Evolutionary conservation across 257 asterid species (phyloP).

Genomic region (Leptodermis oblonga): DNA sequence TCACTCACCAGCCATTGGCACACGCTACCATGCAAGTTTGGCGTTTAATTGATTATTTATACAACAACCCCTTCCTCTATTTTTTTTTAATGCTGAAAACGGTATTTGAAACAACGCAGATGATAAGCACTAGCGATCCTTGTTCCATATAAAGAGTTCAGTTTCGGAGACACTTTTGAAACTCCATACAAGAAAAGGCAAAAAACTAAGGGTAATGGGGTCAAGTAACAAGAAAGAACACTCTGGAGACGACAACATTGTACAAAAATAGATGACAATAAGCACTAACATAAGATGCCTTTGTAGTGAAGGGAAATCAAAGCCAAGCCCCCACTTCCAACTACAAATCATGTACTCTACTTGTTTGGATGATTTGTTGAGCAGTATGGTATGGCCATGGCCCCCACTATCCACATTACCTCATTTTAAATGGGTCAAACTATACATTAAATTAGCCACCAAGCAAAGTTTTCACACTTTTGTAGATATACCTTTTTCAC

Average conservation of each 20-base stretch:
- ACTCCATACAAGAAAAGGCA: not conserved
- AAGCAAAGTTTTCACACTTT: constrained; percentile 15
- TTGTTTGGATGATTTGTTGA: constrained; percentile 8
- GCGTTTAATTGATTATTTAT: not conserved
- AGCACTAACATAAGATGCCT: constrained; percentile 11
- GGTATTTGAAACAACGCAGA: no score
- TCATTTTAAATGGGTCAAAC: constrained; percentile 1
- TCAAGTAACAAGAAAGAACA: not conserved
- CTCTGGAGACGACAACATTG: constrained; percentile 1
- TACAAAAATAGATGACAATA: constrained; percentile 4
- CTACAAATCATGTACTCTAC: constrained; percentile 7
- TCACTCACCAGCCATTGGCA: not conserved
- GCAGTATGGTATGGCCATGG: constrained; percentile 3
- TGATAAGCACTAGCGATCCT: no score
- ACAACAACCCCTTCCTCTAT: no score
- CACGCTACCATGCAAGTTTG: not conserved
- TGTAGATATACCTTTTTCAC: constrained; percentile 6
- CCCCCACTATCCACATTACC: constrained; percentile 7
- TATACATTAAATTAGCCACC: constrained; percentile 9
- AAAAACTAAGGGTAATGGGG: not conserved
- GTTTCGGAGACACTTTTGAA: no score
- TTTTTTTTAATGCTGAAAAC: no score
- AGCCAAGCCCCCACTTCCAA: constrained; percentile 3
- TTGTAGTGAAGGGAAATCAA: constrained; percentile 23
- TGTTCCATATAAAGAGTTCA: no score